Base-by-base conservation (phyloP, 2,329 filamentous ascomycete species). In the Colletotrichum chrysophilum region DNA sequence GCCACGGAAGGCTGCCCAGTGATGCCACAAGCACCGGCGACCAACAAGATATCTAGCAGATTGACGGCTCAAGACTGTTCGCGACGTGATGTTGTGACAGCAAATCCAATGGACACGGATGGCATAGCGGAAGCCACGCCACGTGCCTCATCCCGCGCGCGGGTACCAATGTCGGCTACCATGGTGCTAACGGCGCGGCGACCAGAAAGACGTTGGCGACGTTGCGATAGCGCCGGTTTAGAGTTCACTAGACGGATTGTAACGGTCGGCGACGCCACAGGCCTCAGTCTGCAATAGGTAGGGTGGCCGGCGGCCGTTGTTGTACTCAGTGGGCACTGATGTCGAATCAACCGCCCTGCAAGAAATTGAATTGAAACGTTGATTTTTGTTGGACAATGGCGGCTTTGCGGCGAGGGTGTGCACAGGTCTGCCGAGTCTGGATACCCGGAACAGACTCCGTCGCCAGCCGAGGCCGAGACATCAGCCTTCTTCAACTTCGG, bases 171-270 rank as follows among this genome's bases (percentile, higher is more conserved):
- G n/a, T 61, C 36, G 48, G n/a, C n/a, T 30, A 32, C 43, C 38
- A 58, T 58, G 36, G 64, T 58, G 24, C 66, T 38, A 76, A 74
- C 62, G 70, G 70, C 62, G 70, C 56, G 38, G 18, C 43, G 24
- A 43, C 18, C 70, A 43, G 55, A 55, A 34, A 64, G 56, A 69
- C 70, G 70, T 65, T 75, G 64, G 56, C 64, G 24, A 74, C 71
- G 52, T 21, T 69, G 30, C n/a, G 34, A 62, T 62, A 30, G 71
- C 74, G 66, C 61, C 52, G 34, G 32, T 60, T 67, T 66, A 66
- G 60, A 56, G 66, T 36, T 75, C 55, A 34, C 28, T 60, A 71
- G 38, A 48, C 52, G 48, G 52, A 34, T 60, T 55, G 66, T 55
- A 68, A 73, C 56, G 70, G 32, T 55, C 58, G 60, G 48, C 26